A percentile compares a stretch with the other conserved stretches of the same genome.
These are phyloP conservation scores for Botryotinia narcissicola DNA, from an alignment of 2,329 filamentous ascomycete species.

Conservation along the genomic window DNA sequence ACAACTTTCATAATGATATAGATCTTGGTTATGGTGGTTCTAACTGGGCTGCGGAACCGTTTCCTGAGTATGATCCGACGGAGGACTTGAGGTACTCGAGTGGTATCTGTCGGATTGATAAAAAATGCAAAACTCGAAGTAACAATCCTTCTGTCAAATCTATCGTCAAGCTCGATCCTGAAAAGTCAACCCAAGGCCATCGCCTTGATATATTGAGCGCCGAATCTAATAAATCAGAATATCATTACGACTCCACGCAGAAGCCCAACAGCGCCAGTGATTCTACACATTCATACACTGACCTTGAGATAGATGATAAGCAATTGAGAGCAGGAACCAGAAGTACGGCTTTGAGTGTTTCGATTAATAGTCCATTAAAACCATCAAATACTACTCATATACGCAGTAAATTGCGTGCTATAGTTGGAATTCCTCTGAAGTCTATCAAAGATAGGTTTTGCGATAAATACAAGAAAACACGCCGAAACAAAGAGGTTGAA, in stretches of 20 bases:
- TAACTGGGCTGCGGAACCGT: neutral
- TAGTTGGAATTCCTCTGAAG: neutral
- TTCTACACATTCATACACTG: neutral
- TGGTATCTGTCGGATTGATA: neutral
- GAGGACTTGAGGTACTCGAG: neutral
- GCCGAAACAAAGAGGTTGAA: neutral
- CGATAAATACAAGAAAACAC: neutral
- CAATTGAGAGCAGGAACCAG: neutral
- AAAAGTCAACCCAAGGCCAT: neutral
- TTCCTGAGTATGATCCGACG: neutral
- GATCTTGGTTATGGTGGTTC: conserved; percentile 10
- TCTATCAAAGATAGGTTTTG: neutral
- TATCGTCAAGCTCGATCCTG: neutral
- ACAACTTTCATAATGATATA: neutral
- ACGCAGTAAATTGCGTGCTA: neutral
- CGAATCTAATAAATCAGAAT: too few species aligned
- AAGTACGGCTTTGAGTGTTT: rapidly evolving
- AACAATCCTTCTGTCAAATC: too few species aligned
- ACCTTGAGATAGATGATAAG: too few species aligned
- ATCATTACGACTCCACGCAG: neutral
- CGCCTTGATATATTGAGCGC: neutral
- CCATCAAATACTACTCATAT: too few species aligned
- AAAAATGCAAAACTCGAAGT: neutral
- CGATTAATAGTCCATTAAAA: too few species aligned
- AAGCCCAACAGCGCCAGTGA: neutral